Evolutionary conservation across 179 eudicot genomes (phyloP).

Genomic region (Vitellaria paradoxa): DNA sequence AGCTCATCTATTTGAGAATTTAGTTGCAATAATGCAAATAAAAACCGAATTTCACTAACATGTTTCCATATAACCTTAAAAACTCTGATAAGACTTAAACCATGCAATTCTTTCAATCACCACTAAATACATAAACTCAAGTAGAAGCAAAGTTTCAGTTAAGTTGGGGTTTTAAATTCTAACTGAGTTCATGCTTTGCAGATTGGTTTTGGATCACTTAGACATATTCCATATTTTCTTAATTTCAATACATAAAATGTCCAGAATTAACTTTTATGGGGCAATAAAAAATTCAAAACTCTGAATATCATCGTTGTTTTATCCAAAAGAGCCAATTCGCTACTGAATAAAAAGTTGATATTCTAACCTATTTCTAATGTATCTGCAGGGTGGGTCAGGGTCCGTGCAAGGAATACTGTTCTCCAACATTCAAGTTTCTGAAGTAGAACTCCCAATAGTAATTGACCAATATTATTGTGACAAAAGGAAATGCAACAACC

Average conservation of each 20-base stretch:
- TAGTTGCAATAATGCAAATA: not conserved
- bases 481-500: conserved; percentile 67
- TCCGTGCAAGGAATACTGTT: conserved; percentile 68
- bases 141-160: not conserved
- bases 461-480: conserved; percentile 95
- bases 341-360: not conserved
- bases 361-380: not conserved
- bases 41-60: not conserved
- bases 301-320: not conserved
- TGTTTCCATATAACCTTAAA: not conserved
- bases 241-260: not conserved
- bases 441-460: conserved; percentile 77
- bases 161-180: not conserved
- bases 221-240: not conserved
- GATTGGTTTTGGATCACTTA: not conserved
- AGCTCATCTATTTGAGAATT: not conserved
- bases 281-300: not conserved
- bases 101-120: not conserved
- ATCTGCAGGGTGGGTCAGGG: conserved; percentile 82
- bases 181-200: not conserved
- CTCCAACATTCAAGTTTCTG: conserved; percentile 73
- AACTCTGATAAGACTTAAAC: not conserved
- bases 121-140: not conserved
- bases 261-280: not conserved
- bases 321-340: not conserved